Conservation (phyloP, 2,329 filamentous ascomycete species). For the Daldinia eschscholtzii region DNA sequence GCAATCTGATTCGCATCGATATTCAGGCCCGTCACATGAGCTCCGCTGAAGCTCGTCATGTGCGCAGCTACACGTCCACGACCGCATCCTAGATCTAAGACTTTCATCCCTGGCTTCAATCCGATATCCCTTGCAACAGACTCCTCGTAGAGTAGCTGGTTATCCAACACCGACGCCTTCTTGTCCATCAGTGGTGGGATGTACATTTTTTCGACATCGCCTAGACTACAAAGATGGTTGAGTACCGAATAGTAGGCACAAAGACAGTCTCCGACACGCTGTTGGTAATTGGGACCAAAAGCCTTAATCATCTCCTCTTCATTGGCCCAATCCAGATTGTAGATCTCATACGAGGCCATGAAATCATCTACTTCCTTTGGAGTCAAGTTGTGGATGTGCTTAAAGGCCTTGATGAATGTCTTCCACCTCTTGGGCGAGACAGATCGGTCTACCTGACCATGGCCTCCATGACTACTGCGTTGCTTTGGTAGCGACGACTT, state of each 20-base stretch:
- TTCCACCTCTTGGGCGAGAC: conserved; percentile 62
- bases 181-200: conserved; percentile 67
- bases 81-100: conserved; percentile 66
- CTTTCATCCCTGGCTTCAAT: conserved; percentile 59
- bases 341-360: conserved; percentile 69
- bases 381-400: conserved; percentile 62
- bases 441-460: conserved; percentile 56
- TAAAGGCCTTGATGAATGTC: conserved; percentile 64
- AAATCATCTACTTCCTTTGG: conserved; percentile 66
- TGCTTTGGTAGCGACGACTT: conserved; percentile 29
- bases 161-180: conserved; percentile 62
- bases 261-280: conserved; percentile 64
- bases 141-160: conserved; percentile 66
- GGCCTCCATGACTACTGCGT: conserved; percentile 30
- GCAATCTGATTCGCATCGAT: conserved; percentile 65
- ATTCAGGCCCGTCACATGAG: conserved; percentile 64
- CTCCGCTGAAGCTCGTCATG: conserved; percentile 63
- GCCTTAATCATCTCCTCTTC: conserved; percentile 61
- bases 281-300: conserved; percentile 63
- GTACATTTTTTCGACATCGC: conserved; percentile 71
- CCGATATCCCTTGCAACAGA: conserved; percentile 62
- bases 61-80: conserved; percentile 67
- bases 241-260: conserved; percentile 66
- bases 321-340: conserved; percentile 67
- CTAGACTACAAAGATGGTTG: conserved; percentile 67